Percentiles rank a stretch among this genome's conserved stretches.
phyloP scores from a whole-genome alignment of 768 basidiomycete genomes.

The Holtermannia corniformis region DNA sequence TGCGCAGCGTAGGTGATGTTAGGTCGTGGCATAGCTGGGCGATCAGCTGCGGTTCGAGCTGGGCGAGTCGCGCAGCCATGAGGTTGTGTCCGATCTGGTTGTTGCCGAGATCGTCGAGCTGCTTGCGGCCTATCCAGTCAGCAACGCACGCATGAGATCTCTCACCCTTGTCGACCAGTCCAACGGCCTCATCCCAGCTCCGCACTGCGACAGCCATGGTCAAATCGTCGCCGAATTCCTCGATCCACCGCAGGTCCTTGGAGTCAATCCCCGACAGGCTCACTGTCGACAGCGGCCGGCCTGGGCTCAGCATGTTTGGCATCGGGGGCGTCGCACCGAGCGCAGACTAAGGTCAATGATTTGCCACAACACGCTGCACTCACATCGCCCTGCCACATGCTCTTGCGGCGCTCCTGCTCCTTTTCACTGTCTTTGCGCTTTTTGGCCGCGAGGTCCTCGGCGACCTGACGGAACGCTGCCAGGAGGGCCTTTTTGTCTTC shows the following conservation, averaged over 20 bases:
- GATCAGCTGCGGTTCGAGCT: constrained; percentile 59
- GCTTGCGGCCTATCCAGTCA: constrained; percentile 14
- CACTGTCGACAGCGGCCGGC: constrained; percentile 54
- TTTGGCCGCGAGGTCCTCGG: constrained; percentile 80
- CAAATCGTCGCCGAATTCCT: constrained; percentile 83
- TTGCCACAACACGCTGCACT: constrained; percentile 12
- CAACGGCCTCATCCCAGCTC: constrained; percentile 80
- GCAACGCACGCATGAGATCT: background rate
- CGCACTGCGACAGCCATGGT: constrained; percentile 82
- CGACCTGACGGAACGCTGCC: constrained; percentile 76
- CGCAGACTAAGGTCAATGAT: background rate
- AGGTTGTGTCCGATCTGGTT: constrained; percentile 19
- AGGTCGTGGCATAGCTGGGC: constrained; percentile 63
- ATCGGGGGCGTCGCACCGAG: constrained; percentile 49
- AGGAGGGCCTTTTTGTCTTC: constrained; percentile 81
- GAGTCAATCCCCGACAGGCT: constrained; percentile 50
- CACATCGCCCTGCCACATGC: constrained; percentile 45
- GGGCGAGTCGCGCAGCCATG: constrained; percentile 52
- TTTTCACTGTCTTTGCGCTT: constrained; percentile 88
- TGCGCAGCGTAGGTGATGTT: constrained; percentile 65
- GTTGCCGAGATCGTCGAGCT: constrained; percentile 42
- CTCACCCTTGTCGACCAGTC: constrained; percentile 70
- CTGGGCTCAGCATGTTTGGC: constrained; percentile 52
- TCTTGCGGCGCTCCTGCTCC: constrained; percentile 76
- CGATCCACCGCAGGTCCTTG: constrained; percentile 72